Evolutionary conservation across 306 rosid genomes (phyloP).

Genomic region (Albizia julibrissin): DNA sequence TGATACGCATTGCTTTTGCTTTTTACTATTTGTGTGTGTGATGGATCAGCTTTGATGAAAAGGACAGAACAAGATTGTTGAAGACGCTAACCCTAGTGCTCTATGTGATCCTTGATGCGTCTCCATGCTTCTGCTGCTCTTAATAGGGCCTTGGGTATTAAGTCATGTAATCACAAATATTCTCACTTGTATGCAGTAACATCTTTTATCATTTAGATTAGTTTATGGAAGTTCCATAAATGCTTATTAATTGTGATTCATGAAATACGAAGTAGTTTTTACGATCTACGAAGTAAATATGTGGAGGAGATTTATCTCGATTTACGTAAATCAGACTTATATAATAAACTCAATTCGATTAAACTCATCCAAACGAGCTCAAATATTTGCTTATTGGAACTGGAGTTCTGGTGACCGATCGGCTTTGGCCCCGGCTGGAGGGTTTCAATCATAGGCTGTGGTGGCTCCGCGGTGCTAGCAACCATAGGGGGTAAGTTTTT

Average conservation of each 20-base stretch:
- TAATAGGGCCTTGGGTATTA: not conserved
- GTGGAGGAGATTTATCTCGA: no score
- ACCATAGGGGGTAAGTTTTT: not conserved
- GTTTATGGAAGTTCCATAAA: no score
- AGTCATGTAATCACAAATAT: not conserved
- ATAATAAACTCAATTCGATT: no score
- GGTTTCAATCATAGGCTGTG: not conserved
- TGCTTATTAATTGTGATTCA: no score
- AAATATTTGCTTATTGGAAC: no score
- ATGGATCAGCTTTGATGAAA: not conserved
- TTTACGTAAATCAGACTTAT: no score
- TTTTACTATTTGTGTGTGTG: conserved; percentile 23
- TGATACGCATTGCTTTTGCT: not conserved
- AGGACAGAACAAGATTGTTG: not conserved
- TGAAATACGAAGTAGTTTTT: no score
- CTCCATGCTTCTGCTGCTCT: not conserved
- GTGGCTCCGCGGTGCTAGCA: not conserved
- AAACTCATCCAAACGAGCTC: no score
- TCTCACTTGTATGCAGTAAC: not conserved
- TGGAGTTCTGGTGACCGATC: no score
- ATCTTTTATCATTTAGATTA: no score
- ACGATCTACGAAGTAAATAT: no score
- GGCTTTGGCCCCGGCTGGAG: no score
- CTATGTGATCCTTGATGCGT: not conserved
- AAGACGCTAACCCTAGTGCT: not conserved